A percentile compares a stretch with the other conserved stretches of the same genome.
Conservation (phyloP, 176 grass and related monocot species). For the Ensete glaucum region DNA sequence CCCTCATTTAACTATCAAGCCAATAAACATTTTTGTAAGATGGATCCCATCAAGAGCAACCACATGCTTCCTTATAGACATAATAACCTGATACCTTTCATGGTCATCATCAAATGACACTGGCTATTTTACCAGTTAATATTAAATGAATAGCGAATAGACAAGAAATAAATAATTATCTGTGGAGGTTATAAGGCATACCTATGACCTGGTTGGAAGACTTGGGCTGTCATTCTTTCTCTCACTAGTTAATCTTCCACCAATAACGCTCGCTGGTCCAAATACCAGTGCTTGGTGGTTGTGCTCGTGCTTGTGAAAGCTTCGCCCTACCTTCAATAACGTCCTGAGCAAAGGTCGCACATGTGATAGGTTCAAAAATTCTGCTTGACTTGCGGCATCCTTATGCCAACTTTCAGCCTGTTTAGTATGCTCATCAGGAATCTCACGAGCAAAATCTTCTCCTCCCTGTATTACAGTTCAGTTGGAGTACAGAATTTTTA, state of each 20-base stretch:
- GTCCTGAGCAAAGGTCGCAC: slow-evolving; percentile 93
- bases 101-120: too few species aligned
- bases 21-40: too few species aligned
- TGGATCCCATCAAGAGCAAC: too few species aligned
- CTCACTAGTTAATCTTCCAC: slow-evolving; percentile 52
- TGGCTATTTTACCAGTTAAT: too few species aligned
- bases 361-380: slow-evolving; percentile 77
- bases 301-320: slow-evolving; percentile 78
- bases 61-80: too few species aligned
- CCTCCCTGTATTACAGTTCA: slow-evolving; percentile 27
- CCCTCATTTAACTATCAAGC: too few species aligned
- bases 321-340: slow-evolving; percentile 88
- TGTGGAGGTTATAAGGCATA: slow-evolving; percentile 10
- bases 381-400: slow-evolving; percentile 46
- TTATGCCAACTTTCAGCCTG: slow-evolving; percentile 78
- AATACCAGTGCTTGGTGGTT: slow-evolving; percentile 92
- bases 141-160: too few species aligned
- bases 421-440: slow-evolving; percentile 61
- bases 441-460: slow-evolving; percentile 71
- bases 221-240: slow-evolving; percentile 74
- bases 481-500: neutral
- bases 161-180: neutral
- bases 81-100: too few species aligned
- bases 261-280: slow-evolving; percentile 75
- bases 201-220: slow-evolving; percentile 95